Conservation (phyloP, 371 early-diverging fungal genomes). For the Gilbertella persicaria region DNA sequence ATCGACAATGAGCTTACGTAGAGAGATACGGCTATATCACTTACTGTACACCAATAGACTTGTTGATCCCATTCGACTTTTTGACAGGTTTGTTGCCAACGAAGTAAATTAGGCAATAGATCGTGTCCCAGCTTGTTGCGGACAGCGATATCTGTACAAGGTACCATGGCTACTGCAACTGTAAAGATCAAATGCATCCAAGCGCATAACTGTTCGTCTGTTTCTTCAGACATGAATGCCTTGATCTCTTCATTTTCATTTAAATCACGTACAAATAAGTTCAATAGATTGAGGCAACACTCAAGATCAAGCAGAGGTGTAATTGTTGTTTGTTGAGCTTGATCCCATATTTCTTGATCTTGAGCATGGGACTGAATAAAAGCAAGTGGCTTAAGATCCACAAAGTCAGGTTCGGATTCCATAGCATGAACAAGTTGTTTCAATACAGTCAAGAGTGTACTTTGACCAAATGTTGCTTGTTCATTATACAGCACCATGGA, state of each 20-base stretch:
- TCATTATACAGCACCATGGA: constrained; percentile 16
- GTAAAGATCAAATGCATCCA: constrained; percentile 45
- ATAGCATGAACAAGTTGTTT: constrained; percentile 36
- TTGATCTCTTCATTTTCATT: constrained; percentile 20
- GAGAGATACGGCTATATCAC: not conserved
- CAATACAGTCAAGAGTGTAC: constrained; percentile 20
- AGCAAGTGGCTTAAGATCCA: constrained; percentile 41
- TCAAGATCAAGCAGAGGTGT: constrained; percentile 31
- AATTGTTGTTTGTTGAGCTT: not conserved
- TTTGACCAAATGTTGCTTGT: constrained; percentile 19
- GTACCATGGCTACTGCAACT: constrained; percentile 40
- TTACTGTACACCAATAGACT: constrained; percentile 38
- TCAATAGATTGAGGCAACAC: constrained; percentile 38
- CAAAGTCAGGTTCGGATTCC: constrained; percentile 47
- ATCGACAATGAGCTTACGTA: not conserved
- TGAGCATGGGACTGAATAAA: constrained; percentile 22
- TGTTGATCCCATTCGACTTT: constrained; percentile 17
- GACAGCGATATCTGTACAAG: constrained; percentile 41
- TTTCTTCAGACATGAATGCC: not conserved
- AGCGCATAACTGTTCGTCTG: constrained; percentile 2
- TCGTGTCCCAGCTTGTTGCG: constrained; percentile 40
- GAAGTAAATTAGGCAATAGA: constrained; percentile 39
- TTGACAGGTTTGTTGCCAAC: constrained; percentile 32
- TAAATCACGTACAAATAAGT: constrained; percentile 29
- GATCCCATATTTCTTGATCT: constrained; percentile 20